These are phyloP conservation scores for Aspergillus fischeri DNA, from an alignment of 2,329 filamentous ascomycete species.

Conservation along the genomic window DNA sequence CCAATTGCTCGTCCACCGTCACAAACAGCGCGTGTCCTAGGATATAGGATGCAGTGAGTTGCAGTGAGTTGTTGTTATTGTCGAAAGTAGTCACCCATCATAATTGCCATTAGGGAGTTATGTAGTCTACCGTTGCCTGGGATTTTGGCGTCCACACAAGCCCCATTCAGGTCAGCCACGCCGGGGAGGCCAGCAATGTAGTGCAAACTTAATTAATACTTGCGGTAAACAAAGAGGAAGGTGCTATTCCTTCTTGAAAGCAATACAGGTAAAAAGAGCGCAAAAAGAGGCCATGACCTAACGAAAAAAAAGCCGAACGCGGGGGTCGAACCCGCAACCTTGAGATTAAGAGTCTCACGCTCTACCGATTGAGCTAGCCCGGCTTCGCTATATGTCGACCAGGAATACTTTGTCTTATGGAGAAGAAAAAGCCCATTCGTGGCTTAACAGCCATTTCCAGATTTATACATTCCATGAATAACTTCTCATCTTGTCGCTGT, in stretches of 20 bases:
- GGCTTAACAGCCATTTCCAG: neutral
- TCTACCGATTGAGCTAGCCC: constrained; percentile 51
- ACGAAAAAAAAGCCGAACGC: constrained; percentile 31
- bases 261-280: neutral
- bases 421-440: accelerated
- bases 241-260: neutral
- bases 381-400: constrained; percentile 17
- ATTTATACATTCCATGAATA: neutral
- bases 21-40: neutral
- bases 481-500: neutral
- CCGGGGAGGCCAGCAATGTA: neutral
- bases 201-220: neutral
- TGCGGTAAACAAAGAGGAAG: neutral
- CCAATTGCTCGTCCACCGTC: neutral
- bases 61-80: neutral
- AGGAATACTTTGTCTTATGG: neutral
- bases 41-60: neutral
- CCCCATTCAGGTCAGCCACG: neutral
- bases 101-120: neutral
- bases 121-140: neutral
- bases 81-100: neutral
- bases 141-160: neutral
- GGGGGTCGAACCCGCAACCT: constrained; percentile 42
- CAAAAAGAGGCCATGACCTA: neutral
- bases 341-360: constrained; percentile 49